phyloP scores from a whole-genome alignment of 2,329 filamentous ascomycete genomes.

The Sporothrix phasma region DNA sequence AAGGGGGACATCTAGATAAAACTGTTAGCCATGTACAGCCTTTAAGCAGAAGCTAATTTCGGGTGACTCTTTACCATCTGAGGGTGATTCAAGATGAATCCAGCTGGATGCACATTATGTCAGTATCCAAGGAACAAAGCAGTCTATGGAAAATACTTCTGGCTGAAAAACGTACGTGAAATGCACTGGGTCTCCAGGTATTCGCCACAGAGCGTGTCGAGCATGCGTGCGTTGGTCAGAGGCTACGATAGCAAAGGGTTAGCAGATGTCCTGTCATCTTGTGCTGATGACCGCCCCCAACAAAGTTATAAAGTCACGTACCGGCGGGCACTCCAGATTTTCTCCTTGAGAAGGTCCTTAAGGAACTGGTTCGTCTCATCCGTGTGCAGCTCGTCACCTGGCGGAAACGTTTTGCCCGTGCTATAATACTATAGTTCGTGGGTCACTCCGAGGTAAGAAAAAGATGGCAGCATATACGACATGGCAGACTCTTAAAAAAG shows the following conservation, averaged over 20 bases:
- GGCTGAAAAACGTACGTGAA: conserved; percentile 13
- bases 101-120: conserved; percentile 9
- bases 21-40: conserved; percentile 32
- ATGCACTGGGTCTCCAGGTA: conserved; percentile 84
- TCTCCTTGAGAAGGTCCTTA: conserved; percentile 73
- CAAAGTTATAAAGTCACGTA: not conserved
- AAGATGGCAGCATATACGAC: not conserved
- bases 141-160: not conserved
- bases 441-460: not conserved
- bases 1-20: conserved; percentile 72
- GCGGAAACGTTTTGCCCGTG: conserved; percentile 80
- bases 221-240: conserved; percentile 87
- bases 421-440: not conserved
- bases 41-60: not conserved
- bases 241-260: conserved; percentile 34
- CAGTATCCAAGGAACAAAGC: not conserved
- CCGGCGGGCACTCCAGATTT: conserved; percentile 77
- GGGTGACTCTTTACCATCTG: conserved; percentile 32
- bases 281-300: no score
- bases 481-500: not conserved
- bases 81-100: conserved; percentile 21
- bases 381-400: conserved; percentile 81
- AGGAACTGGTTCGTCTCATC: conserved; percentile 83
- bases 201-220: conserved; percentile 88
- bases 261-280: not conserved